Evolutionary conservation across 2,329 filamentous ascomycete species (phyloP).

Genomic region (Diaporthe eres): DNA sequence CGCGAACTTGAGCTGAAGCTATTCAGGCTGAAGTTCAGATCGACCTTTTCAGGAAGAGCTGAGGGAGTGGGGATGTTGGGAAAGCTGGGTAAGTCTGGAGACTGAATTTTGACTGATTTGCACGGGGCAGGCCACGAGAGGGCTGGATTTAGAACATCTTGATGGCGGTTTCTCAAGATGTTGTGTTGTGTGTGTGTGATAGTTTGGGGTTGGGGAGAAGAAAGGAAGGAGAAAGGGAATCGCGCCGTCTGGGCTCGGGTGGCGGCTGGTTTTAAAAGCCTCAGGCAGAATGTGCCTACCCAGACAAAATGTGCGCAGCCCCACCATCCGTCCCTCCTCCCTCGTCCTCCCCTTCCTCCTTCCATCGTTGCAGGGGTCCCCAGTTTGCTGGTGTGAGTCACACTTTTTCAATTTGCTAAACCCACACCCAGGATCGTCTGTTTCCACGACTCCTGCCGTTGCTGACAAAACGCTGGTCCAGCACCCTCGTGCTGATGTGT

Average conservation of each 20-base stretch:
- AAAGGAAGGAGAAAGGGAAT: conserved; percentile 48
- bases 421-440: neutral
- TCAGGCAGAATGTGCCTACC: conserved; percentile 15
- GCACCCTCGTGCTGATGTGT: neutral
- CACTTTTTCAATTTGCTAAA: conserved; percentile 3
- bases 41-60: conserved; percentile 70
- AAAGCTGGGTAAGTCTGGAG: conserved; percentile 55
- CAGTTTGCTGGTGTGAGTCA: conserved; percentile 24
- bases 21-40: conserved; percentile 75
- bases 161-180: conserved; percentile 56
- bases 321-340: conserved; percentile 13
- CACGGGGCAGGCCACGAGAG: conserved; percentile 53
- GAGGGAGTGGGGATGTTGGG: conserved; percentile 65
- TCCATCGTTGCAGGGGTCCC: conserved; percentile 14
- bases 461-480: neutral
- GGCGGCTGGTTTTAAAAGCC: conserved; percentile 28
- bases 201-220: conserved; percentile 53
- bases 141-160: conserved; percentile 72
- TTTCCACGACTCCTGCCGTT: neutral
- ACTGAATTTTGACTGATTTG: conserved; percentile 66
- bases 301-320: conserved; percentile 27
- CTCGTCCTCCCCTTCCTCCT: neutral
- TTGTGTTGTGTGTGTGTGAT: conserved; percentile 48
- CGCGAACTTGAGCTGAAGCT: conserved; percentile 71
- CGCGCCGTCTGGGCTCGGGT: neutral